A percentile compares a stretch with the other conserved stretches of the same genome.
Evolutionary conservation across 495 filamentous ascomycete species (phyloP).

Genomic region (Penicillium canariense): DNA sequence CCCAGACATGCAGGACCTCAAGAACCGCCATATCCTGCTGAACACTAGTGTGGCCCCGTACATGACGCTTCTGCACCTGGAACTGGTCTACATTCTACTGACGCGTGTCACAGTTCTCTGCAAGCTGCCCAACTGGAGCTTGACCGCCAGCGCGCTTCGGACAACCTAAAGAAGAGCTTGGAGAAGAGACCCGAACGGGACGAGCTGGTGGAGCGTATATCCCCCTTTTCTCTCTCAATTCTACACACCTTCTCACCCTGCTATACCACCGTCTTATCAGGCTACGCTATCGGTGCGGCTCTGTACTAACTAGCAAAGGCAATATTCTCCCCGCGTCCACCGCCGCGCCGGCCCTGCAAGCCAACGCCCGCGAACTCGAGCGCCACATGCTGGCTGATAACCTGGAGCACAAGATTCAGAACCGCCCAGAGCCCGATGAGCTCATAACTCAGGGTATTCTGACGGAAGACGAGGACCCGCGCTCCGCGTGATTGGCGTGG

Average conservation of each 20-base stretch:
- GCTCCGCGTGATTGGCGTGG: slow-evolving; percentile 12
- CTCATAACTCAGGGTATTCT: slow-evolving; percentile 77
- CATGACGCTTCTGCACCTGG: slow-evolving; percentile 16
- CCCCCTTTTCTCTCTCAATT: slow-evolving; percentile 1
- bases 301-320: slow-evolving; percentile 40
- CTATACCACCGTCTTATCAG: neutral
- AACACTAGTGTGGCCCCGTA: slow-evolving; percentile 70
- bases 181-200: slow-evolving; percentile 63
- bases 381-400: slow-evolving; percentile 81
- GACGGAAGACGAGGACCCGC: slow-evolving; percentile 56
- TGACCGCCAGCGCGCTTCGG: slow-evolving; percentile 60
- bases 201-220: slow-evolving; percentile 69
- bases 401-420: slow-evolving; percentile 76
- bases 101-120: slow-evolving; percentile 45
- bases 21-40: slow-evolving; percentile 69
- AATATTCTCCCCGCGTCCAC: slow-evolving; percentile 73
- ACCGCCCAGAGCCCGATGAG: slow-evolving; percentile 70
- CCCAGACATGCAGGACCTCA: slow-evolving; percentile 77
- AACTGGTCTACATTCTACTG: neutral
- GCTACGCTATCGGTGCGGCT: neutral
- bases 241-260: neutral
- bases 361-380: slow-evolving; percentile 75
- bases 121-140: slow-evolving; percentile 62
- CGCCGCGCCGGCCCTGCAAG: slow-evolving; percentile 72
- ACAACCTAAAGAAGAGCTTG: slow-evolving; percentile 65